A percentile compares a stretch with the other conserved stretches of the same genome.
These are phyloP conservation scores for Saccharomyces kudriavzevii DNA, from an alignment of 805 yeast species.

Conservation along the genomic window DNA sequence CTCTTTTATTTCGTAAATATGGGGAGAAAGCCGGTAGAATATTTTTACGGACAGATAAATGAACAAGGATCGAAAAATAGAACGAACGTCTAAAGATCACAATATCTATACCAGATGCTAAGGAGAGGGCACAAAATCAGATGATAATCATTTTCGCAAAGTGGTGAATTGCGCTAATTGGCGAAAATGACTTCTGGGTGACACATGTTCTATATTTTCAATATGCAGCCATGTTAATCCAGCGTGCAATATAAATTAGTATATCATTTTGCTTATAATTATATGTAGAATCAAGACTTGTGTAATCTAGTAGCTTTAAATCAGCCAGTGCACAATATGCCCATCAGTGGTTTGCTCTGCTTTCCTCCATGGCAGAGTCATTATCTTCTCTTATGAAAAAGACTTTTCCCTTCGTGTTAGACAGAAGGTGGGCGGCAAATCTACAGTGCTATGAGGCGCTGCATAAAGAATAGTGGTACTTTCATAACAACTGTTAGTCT, in stretches of 20 bases:
- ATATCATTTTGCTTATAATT: no score
- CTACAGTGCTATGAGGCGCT: background rate
- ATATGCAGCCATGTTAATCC: no score
- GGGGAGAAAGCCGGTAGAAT: background rate
- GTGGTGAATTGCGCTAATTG: no score
- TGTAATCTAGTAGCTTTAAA: no score
- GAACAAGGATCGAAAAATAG: background rate
- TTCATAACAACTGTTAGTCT: background rate
- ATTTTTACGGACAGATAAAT: background rate
- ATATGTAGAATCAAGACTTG: background rate
- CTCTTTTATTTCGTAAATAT: background rate
- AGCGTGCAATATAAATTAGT: background rate
- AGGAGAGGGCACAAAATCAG: background rate
- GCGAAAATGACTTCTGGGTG: no score
- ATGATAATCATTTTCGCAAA: no score
- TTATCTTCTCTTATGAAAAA: background rate
- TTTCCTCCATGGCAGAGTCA: background rate
- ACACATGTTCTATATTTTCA: no score
- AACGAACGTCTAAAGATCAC: background rate
- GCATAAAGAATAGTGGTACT: background rate
- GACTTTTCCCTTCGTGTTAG: background rate
- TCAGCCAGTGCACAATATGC: background rate
- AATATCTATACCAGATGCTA: background rate
- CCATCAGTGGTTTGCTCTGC: background rate
- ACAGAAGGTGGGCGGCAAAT: background rate